Evolutionary conservation across 2,329 filamentous ascomycete genomes (phyloP).

Genomic region (Clonostachys solani): DNA sequence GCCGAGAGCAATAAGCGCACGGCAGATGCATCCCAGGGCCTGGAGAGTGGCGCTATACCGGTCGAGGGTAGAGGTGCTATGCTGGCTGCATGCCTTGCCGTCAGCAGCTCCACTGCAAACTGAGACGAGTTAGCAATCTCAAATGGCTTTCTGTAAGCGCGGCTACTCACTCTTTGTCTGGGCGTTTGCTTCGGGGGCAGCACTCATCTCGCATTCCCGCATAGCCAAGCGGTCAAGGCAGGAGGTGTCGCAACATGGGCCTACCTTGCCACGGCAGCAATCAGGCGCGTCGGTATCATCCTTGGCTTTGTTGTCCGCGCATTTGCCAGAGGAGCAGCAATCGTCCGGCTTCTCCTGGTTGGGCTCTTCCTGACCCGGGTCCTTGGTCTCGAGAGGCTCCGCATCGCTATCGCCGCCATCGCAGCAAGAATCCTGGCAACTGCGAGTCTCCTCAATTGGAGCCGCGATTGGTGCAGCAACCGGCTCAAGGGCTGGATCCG

Average conservation of each 20-base stretch:
- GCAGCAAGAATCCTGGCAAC: background rate
- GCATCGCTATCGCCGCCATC: background rate
- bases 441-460: background rate
- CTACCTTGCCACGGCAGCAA: constrained; percentile 36
- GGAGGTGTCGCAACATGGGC: constrained; percentile 34
- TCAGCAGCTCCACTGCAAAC: no score
- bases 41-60: constrained; percentile 36
- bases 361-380: background rate
- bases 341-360: constrained; percentile 3
- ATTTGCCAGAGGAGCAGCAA: background rate
- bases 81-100: constrained; percentile 10
- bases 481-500: constrained; percentile 1
- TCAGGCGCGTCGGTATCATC: constrained; percentile 5
- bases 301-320: background rate
- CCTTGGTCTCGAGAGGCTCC: background rate
- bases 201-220: constrained; percentile 27
- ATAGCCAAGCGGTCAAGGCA: constrained; percentile 39
- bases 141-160: background rate
- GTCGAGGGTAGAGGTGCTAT: constrained; percentile 24
- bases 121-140: background rate
- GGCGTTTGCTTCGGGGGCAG: background rate
- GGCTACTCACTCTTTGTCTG: background rate
- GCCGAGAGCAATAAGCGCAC: constrained; percentile 45
- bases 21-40: constrained; percentile 49
- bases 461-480: background rate